A percentile compares a stretch with the other conserved stretches of the same genome.
phyloP scores from a whole-genome alignment of 2,329 filamentous ascomycete species.

The Seiridium unicorne region DNA sequence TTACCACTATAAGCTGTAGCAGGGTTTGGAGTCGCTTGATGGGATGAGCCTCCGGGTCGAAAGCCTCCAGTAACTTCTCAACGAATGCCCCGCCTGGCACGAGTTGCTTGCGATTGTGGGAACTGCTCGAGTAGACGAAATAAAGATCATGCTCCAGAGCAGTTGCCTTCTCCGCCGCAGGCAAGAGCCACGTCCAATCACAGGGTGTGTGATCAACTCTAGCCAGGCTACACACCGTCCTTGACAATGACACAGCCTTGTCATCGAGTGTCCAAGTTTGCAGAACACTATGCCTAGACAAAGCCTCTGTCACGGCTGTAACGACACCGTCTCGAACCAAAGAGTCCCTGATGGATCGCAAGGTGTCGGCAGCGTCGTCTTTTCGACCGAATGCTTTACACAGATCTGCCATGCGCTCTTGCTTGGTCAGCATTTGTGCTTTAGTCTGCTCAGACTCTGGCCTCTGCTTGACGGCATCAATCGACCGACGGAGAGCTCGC shows the following conservation, averaged over 20 bases:
- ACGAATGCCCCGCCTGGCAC: constrained; percentile 44
- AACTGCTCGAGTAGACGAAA: constrained; percentile 38
- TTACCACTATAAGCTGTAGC: constrained; percentile 45
- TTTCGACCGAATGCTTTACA: constrained; percentile 51
- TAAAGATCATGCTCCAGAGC: constrained; percentile 61
- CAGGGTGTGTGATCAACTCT: constrained; percentile 57
- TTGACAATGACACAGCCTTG: constrained; percentile 51
- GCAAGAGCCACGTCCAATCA: constrained; percentile 54
- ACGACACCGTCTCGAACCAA: constrained; percentile 60
- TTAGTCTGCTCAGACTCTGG: constrained; percentile 53
- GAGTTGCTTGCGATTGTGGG: constrained; percentile 29
- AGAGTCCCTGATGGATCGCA: constrained; percentile 60
- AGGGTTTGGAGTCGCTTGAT: constrained; percentile 52
- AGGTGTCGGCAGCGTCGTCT: constrained; percentile 56
- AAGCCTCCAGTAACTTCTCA: constrained; percentile 46
- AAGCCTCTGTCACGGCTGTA: constrained; percentile 45
- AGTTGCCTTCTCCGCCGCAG: constrained; percentile 51
- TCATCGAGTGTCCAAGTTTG: constrained; percentile 53
- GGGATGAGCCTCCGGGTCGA: constrained; percentile 48
- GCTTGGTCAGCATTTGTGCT: constrained; percentile 60
- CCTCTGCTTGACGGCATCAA: constrained; percentile 59
- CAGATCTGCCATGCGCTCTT: constrained; percentile 65
- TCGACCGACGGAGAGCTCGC: constrained; percentile 60
- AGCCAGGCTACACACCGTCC: constrained; percentile 58
- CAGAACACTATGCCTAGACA: constrained; percentile 48